These are phyloP conservation scores for Tulasnella sp. DNA, from an alignment of 768 basidiomycete genomes.

Conservation along the genomic window DNA sequence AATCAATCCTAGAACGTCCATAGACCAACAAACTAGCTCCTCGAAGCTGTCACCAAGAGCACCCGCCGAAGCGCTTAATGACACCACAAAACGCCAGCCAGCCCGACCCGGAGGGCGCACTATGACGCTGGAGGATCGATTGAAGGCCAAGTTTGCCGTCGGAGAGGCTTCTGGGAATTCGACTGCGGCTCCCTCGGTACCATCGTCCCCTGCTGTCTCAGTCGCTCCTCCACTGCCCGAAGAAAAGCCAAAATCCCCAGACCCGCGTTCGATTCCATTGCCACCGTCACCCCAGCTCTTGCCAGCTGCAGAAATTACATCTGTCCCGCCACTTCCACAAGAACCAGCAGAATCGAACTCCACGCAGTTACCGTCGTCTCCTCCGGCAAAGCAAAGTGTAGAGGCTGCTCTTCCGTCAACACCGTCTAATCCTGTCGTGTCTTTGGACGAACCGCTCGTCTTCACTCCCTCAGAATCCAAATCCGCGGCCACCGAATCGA, in stretches of 20 bases:
- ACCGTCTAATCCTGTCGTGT: slow-evolving; percentile 13
- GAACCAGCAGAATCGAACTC: neutral
- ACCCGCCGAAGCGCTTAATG: slow-evolving; percentile 26
- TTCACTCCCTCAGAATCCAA: neutral
- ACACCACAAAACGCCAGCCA: neutral
- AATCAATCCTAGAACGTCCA: slow-evolving; percentile 25
- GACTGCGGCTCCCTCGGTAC: slow-evolving; percentile 30
- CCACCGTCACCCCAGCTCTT: slow-evolving; percentile 14
- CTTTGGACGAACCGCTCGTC: neutral
- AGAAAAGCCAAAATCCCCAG: slow-evolving; percentile 17
- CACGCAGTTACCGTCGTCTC: neutral
- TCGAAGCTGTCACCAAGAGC: slow-evolving; percentile 23
- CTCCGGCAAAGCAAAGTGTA: neutral
- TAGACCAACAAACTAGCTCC: slow-evolving; percentile 20
- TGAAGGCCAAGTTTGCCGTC: slow-evolving; percentile 53
- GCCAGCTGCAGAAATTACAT: neutral
- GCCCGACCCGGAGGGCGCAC: neutral
- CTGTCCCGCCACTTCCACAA: neutral
- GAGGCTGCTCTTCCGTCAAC: neutral
- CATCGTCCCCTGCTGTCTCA: slow-evolving; percentile 31
- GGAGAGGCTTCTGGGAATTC: slow-evolving; percentile 43
- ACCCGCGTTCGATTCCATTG: slow-evolving; percentile 14
- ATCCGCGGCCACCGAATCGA: neutral
- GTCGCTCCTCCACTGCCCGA: neutral
- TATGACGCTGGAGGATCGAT: slow-evolving; percentile 58